phyloP scores from a whole-genome alignment of 129 eudicot genomes.

The Centella asiatica region DNA sequence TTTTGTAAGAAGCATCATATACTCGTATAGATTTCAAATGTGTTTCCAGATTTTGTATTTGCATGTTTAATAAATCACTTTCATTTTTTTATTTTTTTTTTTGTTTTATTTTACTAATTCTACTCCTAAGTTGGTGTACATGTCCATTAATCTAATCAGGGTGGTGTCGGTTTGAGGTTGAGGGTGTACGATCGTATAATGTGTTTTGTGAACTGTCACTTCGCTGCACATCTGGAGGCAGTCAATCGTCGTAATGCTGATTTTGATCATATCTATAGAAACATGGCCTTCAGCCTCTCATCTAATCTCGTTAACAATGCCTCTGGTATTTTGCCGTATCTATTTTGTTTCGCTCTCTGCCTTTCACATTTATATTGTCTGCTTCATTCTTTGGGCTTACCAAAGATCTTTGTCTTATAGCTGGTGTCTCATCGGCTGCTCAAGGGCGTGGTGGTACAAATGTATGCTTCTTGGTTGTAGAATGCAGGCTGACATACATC shows the following conservation, averaged over 20 bases:
- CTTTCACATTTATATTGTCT: conserved; percentile 63
- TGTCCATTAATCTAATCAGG: conserved; percentile 39
- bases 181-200: conserved; percentile 88
- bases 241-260: conserved; percentile 84
- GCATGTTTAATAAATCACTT: too few species aligned
- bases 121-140: too few species aligned
- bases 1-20: too few species aligned
- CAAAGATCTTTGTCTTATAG: conserved; percentile 78
- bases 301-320: conserved; percentile 47
- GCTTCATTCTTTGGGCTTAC: conserved; percentile 73
- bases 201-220: conserved; percentile 86
- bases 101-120: too few species aligned
- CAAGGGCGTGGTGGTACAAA: conserved; percentile 66
- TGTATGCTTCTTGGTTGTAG: conserved; percentile 28
- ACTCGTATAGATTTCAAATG: too few species aligned
- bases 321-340: conserved; percentile 79
- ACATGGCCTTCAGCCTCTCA: conserved; percentile 59
- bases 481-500: neutral
- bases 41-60: too few species aligned
- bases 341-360: conserved; percentile 71
- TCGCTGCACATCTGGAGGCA: conserved; percentile 99
- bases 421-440: conserved; percentile 64
- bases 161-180: conserved; percentile 94
- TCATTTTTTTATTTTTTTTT: too few species aligned
- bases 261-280: conserved; percentile 78